Evolutionary conservation across 2,329 filamentous ascomycete genomes (phyloP).

Genomic region (Aspergillus ochraceoroseus): DNA sequence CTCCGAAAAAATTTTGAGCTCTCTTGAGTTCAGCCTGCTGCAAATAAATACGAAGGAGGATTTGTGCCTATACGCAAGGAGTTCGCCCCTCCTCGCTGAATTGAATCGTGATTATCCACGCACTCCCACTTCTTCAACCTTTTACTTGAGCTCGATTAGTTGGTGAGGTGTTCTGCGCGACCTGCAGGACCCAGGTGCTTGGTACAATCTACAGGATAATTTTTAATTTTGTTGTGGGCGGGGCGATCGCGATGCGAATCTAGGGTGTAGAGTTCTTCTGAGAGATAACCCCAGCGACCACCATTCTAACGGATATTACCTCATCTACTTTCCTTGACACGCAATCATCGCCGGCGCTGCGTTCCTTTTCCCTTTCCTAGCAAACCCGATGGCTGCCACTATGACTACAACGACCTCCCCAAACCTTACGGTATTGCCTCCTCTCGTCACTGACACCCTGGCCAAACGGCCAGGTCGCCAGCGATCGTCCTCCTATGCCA

Average conservation of each 20-base stretch:
- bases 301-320: constrained; percentile 20
- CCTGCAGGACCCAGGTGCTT: constrained; percentile 4
- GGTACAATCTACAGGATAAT: background rate
- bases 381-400: constrained; percentile 30
- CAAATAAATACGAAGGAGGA: constrained; percentile 8
- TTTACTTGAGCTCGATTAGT: no score
- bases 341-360: constrained; percentile 10
- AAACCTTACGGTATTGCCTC: constrained; percentile 38
- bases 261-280: constrained; percentile 28
- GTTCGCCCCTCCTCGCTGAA: constrained; percentile 16
- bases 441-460: constrained; percentile 49
- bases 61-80: constrained; percentile 24
- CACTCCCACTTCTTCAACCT: no score
- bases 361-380: constrained; percentile 9
- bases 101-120: constrained; percentile 21
- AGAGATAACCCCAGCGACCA: constrained; percentile 20
- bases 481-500: constrained; percentile 71
- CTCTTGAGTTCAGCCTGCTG: constrained; percentile 7
- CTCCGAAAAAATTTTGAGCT: constrained; percentile 4
- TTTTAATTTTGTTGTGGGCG: constrained; percentile 18
- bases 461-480: constrained; percentile 58
- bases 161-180: no score
- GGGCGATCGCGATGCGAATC: constrained; percentile 36
- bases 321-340: constrained; percentile 14
- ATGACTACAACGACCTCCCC: constrained; percentile 38